These are phyloP conservation scores for Malassezia pachydermatis DNA, from an alignment of 1,284 basidiomycete species.

Conservation along the genomic window DNA sequence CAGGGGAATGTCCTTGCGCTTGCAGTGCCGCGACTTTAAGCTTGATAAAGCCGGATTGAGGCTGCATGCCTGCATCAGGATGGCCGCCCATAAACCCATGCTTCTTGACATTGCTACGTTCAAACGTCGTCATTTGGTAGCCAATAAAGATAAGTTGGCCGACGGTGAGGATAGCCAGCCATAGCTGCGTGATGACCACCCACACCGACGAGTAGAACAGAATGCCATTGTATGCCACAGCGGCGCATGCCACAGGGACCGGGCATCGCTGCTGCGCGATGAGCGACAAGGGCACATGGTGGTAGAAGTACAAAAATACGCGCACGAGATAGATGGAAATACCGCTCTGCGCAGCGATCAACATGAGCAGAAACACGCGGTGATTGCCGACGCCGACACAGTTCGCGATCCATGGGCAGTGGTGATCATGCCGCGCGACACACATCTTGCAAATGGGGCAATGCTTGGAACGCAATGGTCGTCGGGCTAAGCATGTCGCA, in stretches of 20 bases:
- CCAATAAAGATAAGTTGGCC: constrained; percentile 84
- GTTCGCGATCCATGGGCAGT: constrained; percentile 99
- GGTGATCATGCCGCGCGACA: constrained; percentile 56
- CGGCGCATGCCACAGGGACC: constrained; percentile 47
- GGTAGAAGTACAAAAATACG: constrained; percentile 55
- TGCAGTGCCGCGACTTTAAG: constrained; percentile 8
- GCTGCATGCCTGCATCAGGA: constrained; percentile 10
- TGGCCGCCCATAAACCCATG: constrained; percentile 86
- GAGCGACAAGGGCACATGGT: constrained; percentile 16
- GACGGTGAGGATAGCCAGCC: constrained; percentile 76
- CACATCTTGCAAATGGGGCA: constrained; percentile 85
- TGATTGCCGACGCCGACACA: constrained; percentile 91
- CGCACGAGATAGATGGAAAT: constrained; percentile 72
- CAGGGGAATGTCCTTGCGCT: neutral
- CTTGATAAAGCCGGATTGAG: constrained; percentile 13
- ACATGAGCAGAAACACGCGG: constrained; percentile 83
- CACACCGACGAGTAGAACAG: constrained; percentile 69
- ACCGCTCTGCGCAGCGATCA: constrained; percentile 69
- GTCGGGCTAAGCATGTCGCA: constrained; percentile 82
- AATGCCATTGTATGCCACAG: constrained; percentile 61
- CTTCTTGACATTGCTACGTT: constrained; percentile 85
- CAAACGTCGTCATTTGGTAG: constrained; percentile 89
- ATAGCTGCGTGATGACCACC: constrained; percentile 80
- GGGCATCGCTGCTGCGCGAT: neutral
- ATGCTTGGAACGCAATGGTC: constrained; percentile 87